Base-by-base conservation (phyloP, 306 rosid genomes). In the Cicer yamashitae region DNA sequence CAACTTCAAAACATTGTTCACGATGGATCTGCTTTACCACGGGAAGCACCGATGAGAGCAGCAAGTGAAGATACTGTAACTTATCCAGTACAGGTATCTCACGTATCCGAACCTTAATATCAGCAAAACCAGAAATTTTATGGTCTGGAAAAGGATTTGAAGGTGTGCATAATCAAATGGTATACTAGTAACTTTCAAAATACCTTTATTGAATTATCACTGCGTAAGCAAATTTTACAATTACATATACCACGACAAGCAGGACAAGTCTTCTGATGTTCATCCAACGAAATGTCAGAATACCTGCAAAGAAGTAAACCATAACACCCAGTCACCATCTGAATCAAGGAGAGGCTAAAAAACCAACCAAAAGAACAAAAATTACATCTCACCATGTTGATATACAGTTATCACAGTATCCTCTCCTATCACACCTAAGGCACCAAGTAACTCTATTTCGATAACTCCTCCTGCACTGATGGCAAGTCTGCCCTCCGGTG, bases 201-300 rank as follows among this genome's bases (percentile, higher is more conserved):
- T 85, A 94, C 96, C 98, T 94, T 94, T 40, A 94, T 81, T 54
- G 96, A 85, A 81, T 94, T 94, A 84, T 91, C 97, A 73, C 83
- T 80, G 20, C 92, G 96, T 52, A 94, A 81, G 78, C 99, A 94
- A 79, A 76, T 84, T 86, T 79, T 92, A 84, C 98, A 96, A 79
- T 86, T 92, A 79, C 98, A 96, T 70, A 82, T 87, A 77, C 99
- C 98, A 64, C 90, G 84, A 74, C 98, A 96, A 52, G 99, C 97
- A 63, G 99, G 99, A 73, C 98, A 96, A 30, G 63, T 75, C 79
- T 76, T 90, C 90, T 88, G 92, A 77, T 92, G 82, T 60, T 92
- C 98, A 64, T 92, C 97, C 83, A 79, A 40, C 7, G 97, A 71
- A 60, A 88, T 77, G 81, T 87, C 85, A 11, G 88, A 78, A 79